Base-by-base conservation (phyloP, 495 filamentous ascomycete genomes). In the Penicillium tannophilum region DNA sequence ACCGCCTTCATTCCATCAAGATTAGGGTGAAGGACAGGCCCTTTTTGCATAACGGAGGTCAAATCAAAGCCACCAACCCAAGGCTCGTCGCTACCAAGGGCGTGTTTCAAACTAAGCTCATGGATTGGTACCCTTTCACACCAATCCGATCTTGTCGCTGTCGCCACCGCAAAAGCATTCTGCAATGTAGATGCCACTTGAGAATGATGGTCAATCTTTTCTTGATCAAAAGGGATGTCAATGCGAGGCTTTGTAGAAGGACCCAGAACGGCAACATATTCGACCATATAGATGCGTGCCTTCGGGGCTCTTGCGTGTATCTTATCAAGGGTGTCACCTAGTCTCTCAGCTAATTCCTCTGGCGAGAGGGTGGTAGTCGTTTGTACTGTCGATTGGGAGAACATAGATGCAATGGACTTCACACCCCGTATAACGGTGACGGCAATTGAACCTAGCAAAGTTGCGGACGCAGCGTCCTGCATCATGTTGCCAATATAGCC, bases 201-300 rank as follows among this genome's bases (percentile, higher is more conserved):
- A 4, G 58, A 47, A 59, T 75, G 66, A 55, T 77, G 54, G 16
- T 65, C 64, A 1, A 79, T 62, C 31, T 68, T 64, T 19, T 75
- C 71, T 44, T 64, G 64, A 58, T 59, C 60, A 30, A 80, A 71
- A 8, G 67, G 46, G 43, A 75, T 70, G 54, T 77, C 71, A 26
- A 58, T 35, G 10, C 55, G 56, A 14, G 78, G 60, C 30, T 59
- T 61, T 20, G 70, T 73, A 52, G 71, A 65, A 23, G 60, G 43
- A 7, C 76, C 78, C 9, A 79, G 63, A 16, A 80, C 55, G 20
- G 76, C 68, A 46, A 79, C 64, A 54, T 80, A 80, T 63, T 80
- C 75, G 12, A 80, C 73, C 30, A 80, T 65, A 17, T 67, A 69
- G 20, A 80, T 62, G 5, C 54, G 61, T 19, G 76, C 71, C 3